Percentiles rank a stretch among this genome's conserved stretches.
Conservation (phyloP, 192 early-diverging fungal genomes). For the Entomortierella lignicola region DNA sequence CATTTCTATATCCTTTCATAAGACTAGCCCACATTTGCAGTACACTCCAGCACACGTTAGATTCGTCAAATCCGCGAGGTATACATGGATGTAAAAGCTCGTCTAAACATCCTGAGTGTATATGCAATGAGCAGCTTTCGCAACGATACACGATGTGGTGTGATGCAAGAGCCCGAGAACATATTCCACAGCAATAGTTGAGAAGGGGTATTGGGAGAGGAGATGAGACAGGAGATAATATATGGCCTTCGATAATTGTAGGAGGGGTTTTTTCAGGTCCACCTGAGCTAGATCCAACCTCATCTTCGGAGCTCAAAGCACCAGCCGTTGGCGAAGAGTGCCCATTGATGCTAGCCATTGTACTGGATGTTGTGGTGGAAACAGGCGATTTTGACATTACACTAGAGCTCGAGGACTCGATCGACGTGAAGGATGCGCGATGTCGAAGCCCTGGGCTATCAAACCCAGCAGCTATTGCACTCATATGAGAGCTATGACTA, state of each 20-base stretch:
- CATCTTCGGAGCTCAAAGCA: constrained; percentile 4
- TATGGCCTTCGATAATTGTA: constrained; percentile 27
- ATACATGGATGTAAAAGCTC: constrained; percentile 66
- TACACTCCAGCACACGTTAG: constrained; percentile 72
- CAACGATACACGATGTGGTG: constrained; percentile 30
- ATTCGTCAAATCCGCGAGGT: constrained; percentile 75
- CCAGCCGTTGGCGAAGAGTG: constrained; percentile 5
- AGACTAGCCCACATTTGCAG: constrained; percentile 83
- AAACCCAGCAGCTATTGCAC: background rate
- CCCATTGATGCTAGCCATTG: constrained; percentile 51
- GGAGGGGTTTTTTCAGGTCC: background rate
- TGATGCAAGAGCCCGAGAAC: constrained; percentile 7
- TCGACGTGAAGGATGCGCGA: constrained; percentile 37
- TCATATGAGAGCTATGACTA: constrained; percentile 4
- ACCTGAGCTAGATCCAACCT: background rate
- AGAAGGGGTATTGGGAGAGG: constrained; percentile 26
- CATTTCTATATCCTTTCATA: constrained; percentile 74
- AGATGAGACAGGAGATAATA: constrained; percentile 18
- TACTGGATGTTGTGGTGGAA: constrained; percentile 43
- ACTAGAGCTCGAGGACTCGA: constrained; percentile 45
- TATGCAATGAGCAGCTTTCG: constrained; percentile 58
- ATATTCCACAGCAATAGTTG: constrained; percentile 44
- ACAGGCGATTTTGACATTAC: constrained; percentile 32
- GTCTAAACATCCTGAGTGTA: constrained; percentile 60
- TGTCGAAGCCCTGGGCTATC: constrained; percentile 24